Base-by-base conservation (phyloP, 495 filamentous ascomycete species). In the Staphylotrichum longicolle region DNA sequence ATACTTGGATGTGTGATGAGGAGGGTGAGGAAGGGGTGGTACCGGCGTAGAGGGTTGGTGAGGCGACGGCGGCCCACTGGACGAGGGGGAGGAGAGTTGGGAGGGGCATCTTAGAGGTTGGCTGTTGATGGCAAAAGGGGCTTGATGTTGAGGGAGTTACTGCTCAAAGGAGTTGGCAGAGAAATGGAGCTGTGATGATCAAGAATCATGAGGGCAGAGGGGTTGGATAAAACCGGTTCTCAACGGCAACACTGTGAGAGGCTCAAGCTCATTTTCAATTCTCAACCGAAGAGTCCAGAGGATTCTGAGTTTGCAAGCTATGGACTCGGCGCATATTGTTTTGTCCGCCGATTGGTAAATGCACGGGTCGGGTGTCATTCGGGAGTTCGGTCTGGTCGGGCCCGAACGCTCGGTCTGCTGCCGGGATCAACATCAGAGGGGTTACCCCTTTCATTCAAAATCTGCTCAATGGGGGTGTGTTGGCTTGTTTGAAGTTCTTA, bases 41-140 rank as follows among this genome's bases (percentile, higher is more conserved):
- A 62, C 60, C 60, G 27, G 60, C 60, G 30, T 62, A 62, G 20
- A 62, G 37, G 27, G 46, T 48, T 41, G 60, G 60, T 45, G 50
- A 42, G 44, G 45, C 60, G 37, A 62, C 50, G 34, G 52, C 52
- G 10, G 44, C 40, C 60, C 60, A 62, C 14, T 56, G 60, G 37
- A 53, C 60, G n/a, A 56, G 12, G 44, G 46, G 14, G 15, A 32
- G 30, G 9, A 54, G 33, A 6, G 41, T 12, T 27, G 42, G 58
- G 4, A 54, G 2, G 14, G n/a, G 1, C 51, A 54, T 53, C 7
- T 10, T 50, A n/a, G 12, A 4, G 48, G 9, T 27, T 12, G 37
- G 37, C 20, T 27, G 35, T 2, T 27, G 14, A 6, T 5, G 33
- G 12, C 7, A 8, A 35, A 14, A 51, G 3, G 1, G 20, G 20